phyloP scores from a whole-genome alignment of 179 eudicot species.

The Patellifolia procumbens region DNA sequence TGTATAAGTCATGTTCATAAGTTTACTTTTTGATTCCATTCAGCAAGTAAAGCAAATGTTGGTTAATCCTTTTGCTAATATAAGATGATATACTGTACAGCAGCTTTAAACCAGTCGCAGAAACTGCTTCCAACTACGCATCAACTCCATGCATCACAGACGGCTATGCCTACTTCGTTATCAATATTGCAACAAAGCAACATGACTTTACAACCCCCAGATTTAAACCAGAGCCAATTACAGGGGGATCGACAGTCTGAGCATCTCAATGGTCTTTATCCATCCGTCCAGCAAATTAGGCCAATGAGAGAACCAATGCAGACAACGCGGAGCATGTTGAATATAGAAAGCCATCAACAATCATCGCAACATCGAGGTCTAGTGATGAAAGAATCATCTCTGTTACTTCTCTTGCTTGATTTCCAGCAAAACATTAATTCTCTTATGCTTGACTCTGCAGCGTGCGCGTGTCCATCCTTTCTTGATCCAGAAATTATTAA shows the following conservation, averaged over 20 bases:
- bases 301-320: background rate
- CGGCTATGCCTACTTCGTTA: background rate
- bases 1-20: no score
- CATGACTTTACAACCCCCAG: background rate
- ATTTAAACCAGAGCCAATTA: background rate
- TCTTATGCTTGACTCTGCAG: conserved; percentile 3
- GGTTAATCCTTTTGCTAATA: no score
- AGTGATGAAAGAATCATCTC: background rate
- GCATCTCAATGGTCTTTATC: background rate
- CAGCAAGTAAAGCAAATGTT: no score
- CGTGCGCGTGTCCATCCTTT: conserved; percentile 6
- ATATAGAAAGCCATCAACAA: background rate
- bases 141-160: background rate
- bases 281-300: background rate
- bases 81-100: no score
- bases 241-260: conserved; percentile 14
- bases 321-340: background rate
- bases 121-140: background rate
- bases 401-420: no score
- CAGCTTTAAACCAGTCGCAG: background rate
- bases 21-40: no score
- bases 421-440: no score
- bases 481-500: background rate
- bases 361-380: background rate
- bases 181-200: conserved; percentile 10